phyloP scores from a whole-genome alignment of 495 filamentous ascomycete genomes.

The Lentithecium fluviatile region DNA sequence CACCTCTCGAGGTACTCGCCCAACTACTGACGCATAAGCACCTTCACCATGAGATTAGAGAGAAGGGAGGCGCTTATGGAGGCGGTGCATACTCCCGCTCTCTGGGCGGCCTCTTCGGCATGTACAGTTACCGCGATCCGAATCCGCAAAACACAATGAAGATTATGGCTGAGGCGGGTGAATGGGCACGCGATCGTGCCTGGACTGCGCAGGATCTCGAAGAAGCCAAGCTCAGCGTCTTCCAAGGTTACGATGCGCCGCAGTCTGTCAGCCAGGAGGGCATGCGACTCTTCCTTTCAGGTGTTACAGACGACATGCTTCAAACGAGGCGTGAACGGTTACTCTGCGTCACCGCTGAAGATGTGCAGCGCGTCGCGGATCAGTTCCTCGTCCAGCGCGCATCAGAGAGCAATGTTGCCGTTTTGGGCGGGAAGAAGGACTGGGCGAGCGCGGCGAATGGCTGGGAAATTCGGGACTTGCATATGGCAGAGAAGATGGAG shows the following conservation, averaged over 20 bases:
- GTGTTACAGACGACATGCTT: slow-evolving; percentile 84
- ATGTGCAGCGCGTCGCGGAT: slow-evolving; percentile 79
- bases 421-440: slow-evolving; percentile 82
- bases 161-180: slow-evolving; percentile 79
- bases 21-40: slow-evolving; percentile 97
- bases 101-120: slow-evolving; percentile 81
- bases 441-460: slow-evolving; percentile 58
- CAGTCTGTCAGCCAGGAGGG: slow-evolving; percentile 85
- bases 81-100: slow-evolving; percentile 81
- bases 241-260: slow-evolving; percentile 94
- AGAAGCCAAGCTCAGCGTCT: slow-evolving; percentile 92
- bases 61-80: slow-evolving; percentile 96
- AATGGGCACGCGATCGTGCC: slow-evolving; percentile 76
- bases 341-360: slow-evolving; percentile 78
- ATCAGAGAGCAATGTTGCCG: slow-evolving; percentile 57
- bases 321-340: slow-evolving; percentile 82
- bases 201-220: slow-evolving; percentile 89
- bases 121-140: slow-evolving; percentile 96
- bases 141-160: slow-evolving; percentile 85
- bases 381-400: slow-evolving; percentile 74
- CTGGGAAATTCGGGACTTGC: slow-evolving; percentile 51
- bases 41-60: slow-evolving; percentile 93
- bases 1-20: slow-evolving; percentile 80
- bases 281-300: slow-evolving; percentile 77
- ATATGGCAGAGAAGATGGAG: slow-evolving; percentile 38